Percentiles rank a stretch among this genome's conserved stretches.
phyloP scores from a whole-genome alignment of 306 rosid genomes.

The Castanospermum australe region DNA sequence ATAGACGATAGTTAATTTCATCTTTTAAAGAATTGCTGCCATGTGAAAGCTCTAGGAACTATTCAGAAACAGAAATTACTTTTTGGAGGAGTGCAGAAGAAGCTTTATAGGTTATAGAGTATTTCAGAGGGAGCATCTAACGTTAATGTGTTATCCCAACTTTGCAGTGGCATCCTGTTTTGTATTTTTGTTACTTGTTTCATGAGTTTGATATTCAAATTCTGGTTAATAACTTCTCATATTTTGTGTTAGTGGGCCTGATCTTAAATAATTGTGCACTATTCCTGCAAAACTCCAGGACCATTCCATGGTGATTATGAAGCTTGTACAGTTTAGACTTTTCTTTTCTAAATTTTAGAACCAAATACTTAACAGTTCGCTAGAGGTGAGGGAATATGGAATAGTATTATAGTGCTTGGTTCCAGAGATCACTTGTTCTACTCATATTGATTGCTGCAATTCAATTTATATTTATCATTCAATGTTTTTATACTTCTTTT shows the following conservation, averaged over 20 bases:
- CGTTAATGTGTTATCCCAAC: constrained; percentile 18
- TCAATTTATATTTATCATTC: neutral
- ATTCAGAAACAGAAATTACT: neutral
- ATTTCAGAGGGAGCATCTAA: neutral
- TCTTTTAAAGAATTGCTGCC: neutral
- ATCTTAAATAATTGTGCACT: neutral
- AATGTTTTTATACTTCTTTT: constrained; percentile 1
- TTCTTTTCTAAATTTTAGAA: constrained; percentile 16
- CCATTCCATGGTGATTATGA: neutral
- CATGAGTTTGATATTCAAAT: neutral
- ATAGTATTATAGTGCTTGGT: neutral
- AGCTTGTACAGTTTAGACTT: constrained; percentile 6
- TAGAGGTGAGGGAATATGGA: neutral
- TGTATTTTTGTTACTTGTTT: neutral
- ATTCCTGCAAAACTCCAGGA: neutral
- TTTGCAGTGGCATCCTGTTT: neutral
- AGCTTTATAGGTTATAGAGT: neutral
- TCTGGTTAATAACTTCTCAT: neutral
- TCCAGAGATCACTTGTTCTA: constrained; percentile 10
- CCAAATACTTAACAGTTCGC: neutral
- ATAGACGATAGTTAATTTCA: neutral
- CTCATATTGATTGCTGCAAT: neutral
- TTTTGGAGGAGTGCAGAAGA: neutral
- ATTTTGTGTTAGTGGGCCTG: neutral
- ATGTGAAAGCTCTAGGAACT: neutral